A percentile compares a stretch with the other conserved stretches of the same genome.
phyloP scores from a whole-genome alignment of 805 yeast species.

The Cyberlindnera veronae region DNA sequence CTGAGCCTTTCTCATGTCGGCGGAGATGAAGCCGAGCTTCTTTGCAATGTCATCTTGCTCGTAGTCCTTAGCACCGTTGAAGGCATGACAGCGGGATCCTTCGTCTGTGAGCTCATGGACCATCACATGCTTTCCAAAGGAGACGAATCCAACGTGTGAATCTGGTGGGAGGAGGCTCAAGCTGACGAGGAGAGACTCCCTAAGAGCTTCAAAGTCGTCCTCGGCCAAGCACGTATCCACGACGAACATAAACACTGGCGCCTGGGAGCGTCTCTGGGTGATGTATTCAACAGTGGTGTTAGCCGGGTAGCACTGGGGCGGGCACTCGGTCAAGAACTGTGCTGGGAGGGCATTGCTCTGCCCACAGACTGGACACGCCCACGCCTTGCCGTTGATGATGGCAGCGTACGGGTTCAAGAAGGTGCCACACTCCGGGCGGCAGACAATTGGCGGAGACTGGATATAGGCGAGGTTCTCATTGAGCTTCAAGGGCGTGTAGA shows the following conservation, averaged over 20 bases:
- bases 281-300: constrained; percentile 51
- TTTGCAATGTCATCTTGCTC: constrained; percentile 43
- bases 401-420: constrained; percentile 49
- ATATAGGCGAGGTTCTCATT: constrained; percentile 37
- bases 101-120: constrained; percentile 47
- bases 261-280: constrained; percentile 17
- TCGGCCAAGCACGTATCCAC: constrained; percentile 54
- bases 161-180: constrained; percentile 50
- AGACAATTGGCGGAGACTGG: constrained; percentile 41
- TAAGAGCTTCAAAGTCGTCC: constrained; percentile 49
- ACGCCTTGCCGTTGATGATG: constrained; percentile 30
- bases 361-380: constrained; percentile 59
- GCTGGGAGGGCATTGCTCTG: constrained; percentile 42
- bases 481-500: constrained; percentile 57
- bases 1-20: constrained; percentile 25
- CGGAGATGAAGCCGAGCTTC: constrained; percentile 42
- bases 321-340: constrained; percentile 27
- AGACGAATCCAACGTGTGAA: constrained; percentile 53
- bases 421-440: constrained; percentile 50
- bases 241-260: constrained; percentile 46
- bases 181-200: constrained; percentile 45
- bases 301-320: constrained; percentile 14
- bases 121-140: constrained; percentile 58
- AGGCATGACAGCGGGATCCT: constrained; percentile 36
- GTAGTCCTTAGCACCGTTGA: constrained; percentile 56